Base-by-base conservation (phyloP, 495 filamentous ascomycete species). In the Cercophora samala region DNA sequence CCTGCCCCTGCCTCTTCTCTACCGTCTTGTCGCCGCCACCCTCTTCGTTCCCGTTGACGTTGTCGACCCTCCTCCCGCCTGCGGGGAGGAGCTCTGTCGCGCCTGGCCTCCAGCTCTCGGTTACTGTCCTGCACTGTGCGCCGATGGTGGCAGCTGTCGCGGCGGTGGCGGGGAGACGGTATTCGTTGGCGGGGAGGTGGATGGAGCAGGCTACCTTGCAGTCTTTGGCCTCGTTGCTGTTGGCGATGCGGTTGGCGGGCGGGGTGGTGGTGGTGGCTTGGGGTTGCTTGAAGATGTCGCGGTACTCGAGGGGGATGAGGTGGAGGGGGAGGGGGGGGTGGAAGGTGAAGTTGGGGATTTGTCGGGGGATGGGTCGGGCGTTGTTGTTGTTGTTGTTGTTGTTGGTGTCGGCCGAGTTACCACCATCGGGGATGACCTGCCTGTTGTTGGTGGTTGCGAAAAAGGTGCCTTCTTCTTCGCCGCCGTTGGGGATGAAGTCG, bases 181-280 rank as follows among this genome's bases (percentile, higher is more conserved):
- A 37, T 32, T 61, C 58, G 24, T 61, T 25, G 25, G 22, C 17
- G 25, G 58, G 17, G 11, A 61, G 25, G 2, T 17, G 18, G 25
- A 61, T 32, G 29, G 23, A 26, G 58, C 58, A 60, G 25, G 58
- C 58, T 22, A 24, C 58, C 5, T 17, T 8, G 58, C 58, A 60
- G 19, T 25, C 58, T 60, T 60, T 15, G 22, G 3, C 19, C 11
- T 19, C 2, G 15, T 3, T 53, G 51, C 19, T 13, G n/a, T n/a
- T n/a, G n/a, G n/a, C n/a, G n/a, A n/a, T n/a, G n/a, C n/a, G n/a
- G n/a, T n/a, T n/a, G n/a, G n/a, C n/a, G n/a, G n/a, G n/a, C n/a
- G n/a, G n/a, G n/a, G n/a, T n/a, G n/a, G n/a, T n/a, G n/a, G n/a
- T n/a, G n/a, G n/a, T n/a, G n/a, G n/a, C n/a, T n/a, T n/a, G n/a